Conservation (phyloP, 805 yeast genomes). For the Diddensiella santjacobensis region DNA sequence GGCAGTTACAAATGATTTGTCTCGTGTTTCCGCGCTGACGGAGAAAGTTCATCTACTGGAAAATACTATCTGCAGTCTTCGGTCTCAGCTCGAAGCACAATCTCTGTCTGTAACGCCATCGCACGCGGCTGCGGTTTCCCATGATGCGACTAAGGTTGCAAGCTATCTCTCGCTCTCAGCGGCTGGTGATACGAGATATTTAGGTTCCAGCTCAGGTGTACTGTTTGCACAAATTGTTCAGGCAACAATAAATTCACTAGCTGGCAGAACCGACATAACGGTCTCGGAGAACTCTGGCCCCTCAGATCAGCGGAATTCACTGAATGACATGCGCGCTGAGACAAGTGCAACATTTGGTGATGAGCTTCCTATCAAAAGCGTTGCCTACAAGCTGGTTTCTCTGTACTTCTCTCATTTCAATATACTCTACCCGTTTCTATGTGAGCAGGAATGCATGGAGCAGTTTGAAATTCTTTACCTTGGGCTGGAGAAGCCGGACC, state of each 20-base stretch:
- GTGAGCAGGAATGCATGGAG: not conserved
- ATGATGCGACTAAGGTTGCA: constrained; percentile 7
- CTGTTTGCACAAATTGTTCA: constrained; percentile 3
- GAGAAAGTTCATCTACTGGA: not conserved
- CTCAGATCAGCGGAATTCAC: not conserved
- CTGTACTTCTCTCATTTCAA: not conserved
- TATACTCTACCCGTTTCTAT: not conserved
- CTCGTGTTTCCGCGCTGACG: not conserved
- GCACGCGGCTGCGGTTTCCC: not conserved
- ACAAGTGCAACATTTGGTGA: not conserved
- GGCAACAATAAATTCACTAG: not conserved
- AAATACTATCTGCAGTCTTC: too few species aligned
- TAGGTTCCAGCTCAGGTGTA: constrained; percentile 9
- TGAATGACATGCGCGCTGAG: not conserved
- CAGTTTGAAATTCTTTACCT: not conserved
- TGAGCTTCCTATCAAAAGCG: not conserved
- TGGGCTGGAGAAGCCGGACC: not conserved
- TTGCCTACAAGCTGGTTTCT: not conserved
- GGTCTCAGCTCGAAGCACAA: too few species aligned
- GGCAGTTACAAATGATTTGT: not conserved
- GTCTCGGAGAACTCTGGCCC: not conserved
- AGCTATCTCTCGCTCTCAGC: constrained; percentile 8
- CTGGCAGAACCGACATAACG: not conserved
- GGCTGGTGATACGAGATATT: constrained; percentile 10
- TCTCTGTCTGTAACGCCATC: too few species aligned